These are phyloP conservation scores for Solanum phureja DNA, from an alignment of 257 asterid species.

Conservation along the genomic window DNA sequence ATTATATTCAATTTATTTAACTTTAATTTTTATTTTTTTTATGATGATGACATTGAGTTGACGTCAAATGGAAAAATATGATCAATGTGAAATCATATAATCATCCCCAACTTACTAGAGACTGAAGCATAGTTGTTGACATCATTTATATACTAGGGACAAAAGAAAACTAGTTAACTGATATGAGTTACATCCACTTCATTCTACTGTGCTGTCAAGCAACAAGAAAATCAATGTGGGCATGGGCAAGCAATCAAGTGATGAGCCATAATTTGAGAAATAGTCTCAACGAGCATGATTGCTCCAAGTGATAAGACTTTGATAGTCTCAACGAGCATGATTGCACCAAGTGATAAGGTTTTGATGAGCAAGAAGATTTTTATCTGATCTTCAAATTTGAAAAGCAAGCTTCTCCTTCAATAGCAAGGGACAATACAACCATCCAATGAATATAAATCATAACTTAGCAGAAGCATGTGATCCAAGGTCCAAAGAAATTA, in stretches of 20 bases:
- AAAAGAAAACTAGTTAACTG: not conserved
- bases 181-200: not conserved
- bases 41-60: not conserved
- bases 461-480: not conserved
- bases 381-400: not conserved
- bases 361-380: not conserved
- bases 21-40: not conserved
- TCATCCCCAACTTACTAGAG: not conserved
- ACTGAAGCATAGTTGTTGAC: not conserved
- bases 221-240: not conserved
- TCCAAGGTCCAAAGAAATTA: not conserved
- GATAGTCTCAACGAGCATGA: not conserved
- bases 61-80: not conserved
- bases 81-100: not conserved
- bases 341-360: not conserved
- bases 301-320: not conserved
- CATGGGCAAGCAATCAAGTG: not conserved
- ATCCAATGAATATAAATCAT: not conserved
- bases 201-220: not conserved
- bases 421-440: not conserved
- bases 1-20: not conserved
- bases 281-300: not conserved
- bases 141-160: not conserved
- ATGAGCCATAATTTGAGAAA: not conserved
- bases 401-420: not conserved